phyloP scores from a whole-genome alignment of 1,284 basidiomycete species.

The Ustilago esculenta region DNA sequence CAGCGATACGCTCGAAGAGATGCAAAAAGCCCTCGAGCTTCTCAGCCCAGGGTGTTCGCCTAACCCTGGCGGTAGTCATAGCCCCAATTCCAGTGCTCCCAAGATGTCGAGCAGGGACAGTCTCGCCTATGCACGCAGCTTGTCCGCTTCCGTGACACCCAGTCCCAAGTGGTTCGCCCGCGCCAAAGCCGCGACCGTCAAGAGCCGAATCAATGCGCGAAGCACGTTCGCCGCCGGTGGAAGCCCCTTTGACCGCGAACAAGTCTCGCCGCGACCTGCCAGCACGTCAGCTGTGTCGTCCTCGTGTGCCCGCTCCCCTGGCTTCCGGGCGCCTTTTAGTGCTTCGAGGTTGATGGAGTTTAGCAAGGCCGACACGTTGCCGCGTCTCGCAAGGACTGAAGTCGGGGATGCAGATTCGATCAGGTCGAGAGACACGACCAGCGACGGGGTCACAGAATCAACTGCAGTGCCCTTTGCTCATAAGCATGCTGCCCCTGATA shows the following conservation, averaged over 20 bases:
- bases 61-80: conserved; percentile 21
- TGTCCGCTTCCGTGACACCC: conserved; percentile 56
- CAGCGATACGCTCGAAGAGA: conserved; percentile 50
- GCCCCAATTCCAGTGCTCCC: conserved; percentile 20
- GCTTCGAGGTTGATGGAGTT: conserved; percentile 38
- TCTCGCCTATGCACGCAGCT: conserved; percentile 46
- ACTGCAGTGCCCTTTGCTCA: background rate
- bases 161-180: conserved; percentile 55
- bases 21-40: conserved; percentile 54
- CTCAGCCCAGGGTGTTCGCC: conserved; percentile 50
- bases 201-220: conserved; percentile 17
- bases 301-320: conserved; percentile 12
- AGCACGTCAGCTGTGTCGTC: conserved; percentile 43
- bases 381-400: conserved; percentile 13
- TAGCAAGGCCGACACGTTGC: conserved; percentile 12
- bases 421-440: conserved; percentile 11
- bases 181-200: conserved; percentile 21
- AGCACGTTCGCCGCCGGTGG: conserved; percentile 27
- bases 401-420: conserved; percentile 14
- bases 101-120: conserved; percentile 52
- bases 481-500: background rate
- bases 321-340: conserved; percentile 34
- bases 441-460: conserved; percentile 5
- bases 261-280: conserved; percentile 43
- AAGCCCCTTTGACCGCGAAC: conserved; percentile 17